phyloP scores from a whole-genome alignment of 2,329 filamentous ascomycete species.

The Ceratocystis eucalypticola region DNA sequence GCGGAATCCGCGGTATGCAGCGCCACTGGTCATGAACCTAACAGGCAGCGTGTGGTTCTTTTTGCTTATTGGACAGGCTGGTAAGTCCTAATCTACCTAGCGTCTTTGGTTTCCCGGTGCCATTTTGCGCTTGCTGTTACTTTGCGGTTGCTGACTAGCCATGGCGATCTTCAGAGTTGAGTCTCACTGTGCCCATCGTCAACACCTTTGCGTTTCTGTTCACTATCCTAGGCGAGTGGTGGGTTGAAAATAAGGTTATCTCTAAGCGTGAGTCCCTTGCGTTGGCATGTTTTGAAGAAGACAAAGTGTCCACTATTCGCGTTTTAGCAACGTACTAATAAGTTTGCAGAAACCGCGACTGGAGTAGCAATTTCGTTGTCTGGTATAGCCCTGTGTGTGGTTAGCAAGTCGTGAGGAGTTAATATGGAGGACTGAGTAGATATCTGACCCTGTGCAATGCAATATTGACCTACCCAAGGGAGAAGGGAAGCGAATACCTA shows the following conservation, averaged over 20 bases:
- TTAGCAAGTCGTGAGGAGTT: conserved; percentile 39
- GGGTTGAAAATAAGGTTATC: conserved; percentile 82
- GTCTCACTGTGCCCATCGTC: conserved; percentile 84
- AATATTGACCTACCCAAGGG: too few species aligned
- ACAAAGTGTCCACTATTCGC: conserved; percentile 12
- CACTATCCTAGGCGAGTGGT: conserved; percentile 90
- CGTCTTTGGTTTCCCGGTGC: not conserved
- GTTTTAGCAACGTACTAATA: not conserved
- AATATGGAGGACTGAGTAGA: conserved; percentile 14
- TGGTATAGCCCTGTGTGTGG: conserved; percentile 74
- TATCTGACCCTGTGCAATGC: too few species aligned
- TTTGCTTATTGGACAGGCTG: conserved; percentile 78
- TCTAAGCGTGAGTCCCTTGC: conserved; percentile 47
- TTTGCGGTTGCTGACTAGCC: not conserved
- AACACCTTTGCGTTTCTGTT: conserved; percentile 94
- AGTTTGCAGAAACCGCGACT: conserved; percentile 57
- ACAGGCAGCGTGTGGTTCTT: conserved; percentile 97
- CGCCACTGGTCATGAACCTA: conserved; percentile 74
- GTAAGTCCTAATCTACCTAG: conserved; percentile 37
- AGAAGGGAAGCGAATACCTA: too few species aligned
- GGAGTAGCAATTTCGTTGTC: conserved; percentile 67
- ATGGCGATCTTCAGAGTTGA: conserved; percentile 51
- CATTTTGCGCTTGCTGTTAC: not conserved
- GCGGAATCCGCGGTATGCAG: conserved; percentile 66
- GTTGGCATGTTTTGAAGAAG: not conserved